Conservation (phyloP, 2,329 filamentous ascomycete genomes). For the Drechslerella dactyloides region DNA sequence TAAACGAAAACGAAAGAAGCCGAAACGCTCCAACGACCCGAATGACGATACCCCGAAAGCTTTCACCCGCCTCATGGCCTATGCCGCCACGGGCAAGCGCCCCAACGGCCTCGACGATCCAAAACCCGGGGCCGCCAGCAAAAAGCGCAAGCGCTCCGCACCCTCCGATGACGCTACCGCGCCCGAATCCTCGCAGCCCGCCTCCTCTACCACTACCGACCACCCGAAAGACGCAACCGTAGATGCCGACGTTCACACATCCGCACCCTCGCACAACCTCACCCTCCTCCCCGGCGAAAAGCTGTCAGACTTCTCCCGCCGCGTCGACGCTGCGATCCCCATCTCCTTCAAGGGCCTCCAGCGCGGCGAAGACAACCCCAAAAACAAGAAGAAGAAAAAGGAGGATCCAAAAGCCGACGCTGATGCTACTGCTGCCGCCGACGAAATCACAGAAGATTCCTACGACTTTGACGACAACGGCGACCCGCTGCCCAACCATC, state of each 20-base stretch:
- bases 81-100: conserved; percentile 67
- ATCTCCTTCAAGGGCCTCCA: conserved; percentile 67
- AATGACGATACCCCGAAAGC: conserved; percentile 85
- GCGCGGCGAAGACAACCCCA: conserved; percentile 56
- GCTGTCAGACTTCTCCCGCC: conserved; percentile 77
- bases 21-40: conserved; percentile 53
- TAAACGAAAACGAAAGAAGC: conserved; percentile 9
- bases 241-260: conserved; percentile 53
- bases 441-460: conserved; percentile 32
- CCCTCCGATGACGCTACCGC: conserved; percentile 45
- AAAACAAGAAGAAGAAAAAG: conserved; percentile 60
- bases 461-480: conserved; percentile 50
- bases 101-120: conserved; percentile 75
- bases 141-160: conserved; percentile 60
- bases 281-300: conserved; percentile 76
- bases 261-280: conserved; percentile 16
- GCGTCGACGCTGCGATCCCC: conserved; percentile 84
- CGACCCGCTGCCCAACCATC: conserved; percentile 36
- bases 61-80: conserved; percentile 84
- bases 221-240: conserved; percentile 53
- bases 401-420: conserved; percentile 52
- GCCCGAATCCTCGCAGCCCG: background rate
- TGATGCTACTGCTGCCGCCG: background rate
- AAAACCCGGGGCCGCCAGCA: conserved; percentile 54
- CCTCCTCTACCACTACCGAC: background rate